A percentile compares a stretch with the other conserved stretches of the same genome.
Conservation (phyloP, 805 yeast species). For the Wickerhamiella kazuoi region DNA sequence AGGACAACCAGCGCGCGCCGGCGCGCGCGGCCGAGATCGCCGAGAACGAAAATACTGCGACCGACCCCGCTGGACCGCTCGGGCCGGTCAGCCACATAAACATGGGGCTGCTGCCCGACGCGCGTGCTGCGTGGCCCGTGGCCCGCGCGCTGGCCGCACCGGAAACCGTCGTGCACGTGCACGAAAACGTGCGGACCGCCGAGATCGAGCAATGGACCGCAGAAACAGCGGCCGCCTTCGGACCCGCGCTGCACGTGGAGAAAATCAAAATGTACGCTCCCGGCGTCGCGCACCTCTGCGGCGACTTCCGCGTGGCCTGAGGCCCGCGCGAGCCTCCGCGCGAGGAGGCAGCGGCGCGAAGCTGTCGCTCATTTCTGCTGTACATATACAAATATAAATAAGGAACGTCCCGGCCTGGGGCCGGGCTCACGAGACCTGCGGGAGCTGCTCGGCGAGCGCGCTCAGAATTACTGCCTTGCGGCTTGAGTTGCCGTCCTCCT, state of each 20-base stretch:
- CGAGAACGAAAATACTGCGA: slow-evolving; percentile 34
- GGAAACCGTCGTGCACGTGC: slow-evolving; percentile 34
- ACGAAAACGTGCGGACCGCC: slow-evolving; percentile 45
- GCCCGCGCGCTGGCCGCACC: slow-evolving; percentile 18
- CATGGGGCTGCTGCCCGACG: slow-evolving; percentile 61
- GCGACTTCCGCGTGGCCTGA: slow-evolving; percentile 21
- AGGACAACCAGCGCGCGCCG: slow-evolving; percentile 38
- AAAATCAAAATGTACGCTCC: slow-evolving; percentile 77
- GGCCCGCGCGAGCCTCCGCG: too few relatives aligned
- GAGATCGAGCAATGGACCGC: slow-evolving; percentile 24
- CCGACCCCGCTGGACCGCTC: slow-evolving; percentile 21
- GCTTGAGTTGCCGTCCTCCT: slow-evolving; percentile 13
- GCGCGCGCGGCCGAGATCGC: slow-evolving; percentile 21
- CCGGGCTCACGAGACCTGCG: not conserved
- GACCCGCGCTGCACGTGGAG: slow-evolving; percentile 29
- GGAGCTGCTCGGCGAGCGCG: slow-evolving; percentile 14
- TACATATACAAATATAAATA: not conserved
- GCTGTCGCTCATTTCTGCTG: too few relatives aligned
- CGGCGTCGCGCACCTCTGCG: slow-evolving; percentile 62
- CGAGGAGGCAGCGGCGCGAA: too few relatives aligned
- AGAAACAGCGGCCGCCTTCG: slow-evolving; percentile 13
- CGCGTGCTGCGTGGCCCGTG: slow-evolving; percentile 41
- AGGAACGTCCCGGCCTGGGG: not conserved
- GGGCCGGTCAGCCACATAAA: slow-evolving; percentile 41
- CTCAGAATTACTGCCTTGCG: slow-evolving; percentile 15